Percentiles rank a stretch among this genome's conserved stretches.
Conservation (phyloP, 2,329 filamentous ascomycete genomes). For the Microsporum ferrugineum region DNA sequence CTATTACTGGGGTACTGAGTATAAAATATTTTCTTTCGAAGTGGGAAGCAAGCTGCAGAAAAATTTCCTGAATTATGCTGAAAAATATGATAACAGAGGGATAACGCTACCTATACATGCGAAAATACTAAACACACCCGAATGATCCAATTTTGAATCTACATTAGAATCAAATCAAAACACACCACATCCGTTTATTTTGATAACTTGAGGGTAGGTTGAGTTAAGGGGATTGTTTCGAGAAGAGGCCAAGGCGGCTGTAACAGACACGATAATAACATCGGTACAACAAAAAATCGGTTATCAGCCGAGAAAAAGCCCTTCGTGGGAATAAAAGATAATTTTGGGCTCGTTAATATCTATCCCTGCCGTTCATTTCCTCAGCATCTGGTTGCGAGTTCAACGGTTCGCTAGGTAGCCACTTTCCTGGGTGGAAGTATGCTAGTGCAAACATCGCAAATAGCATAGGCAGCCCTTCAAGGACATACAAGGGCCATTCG, state of each 20-base stretch:
- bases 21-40: background rate
- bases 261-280: background rate
- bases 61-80: background rate
- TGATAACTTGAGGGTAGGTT: background rate
- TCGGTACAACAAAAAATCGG: background rate
- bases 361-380: background rate
- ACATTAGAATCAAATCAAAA: background rate
- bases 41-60: background rate
- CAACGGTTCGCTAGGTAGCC: slow-evolving; percentile 12
- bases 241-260: background rate
- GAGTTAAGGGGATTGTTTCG: background rate
- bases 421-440: slow-evolving; percentile 13
- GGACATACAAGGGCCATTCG: slow-evolving; percentile 45
- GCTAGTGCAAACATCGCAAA: slow-evolving; percentile 14
- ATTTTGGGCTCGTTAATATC: background rate
- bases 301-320: background rate
- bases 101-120: background rate
- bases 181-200: background rate
- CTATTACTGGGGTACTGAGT: background rate
- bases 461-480: slow-evolving; percentile 38
- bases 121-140: background rate
- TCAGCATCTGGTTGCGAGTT: background rate
- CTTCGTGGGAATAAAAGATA: background rate
- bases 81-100: background rate
- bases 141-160: background rate